phyloP scores from a whole-genome alignment of 2,329 filamentous ascomycete genomes.

The Colletotrichum orbiculare region DNA sequence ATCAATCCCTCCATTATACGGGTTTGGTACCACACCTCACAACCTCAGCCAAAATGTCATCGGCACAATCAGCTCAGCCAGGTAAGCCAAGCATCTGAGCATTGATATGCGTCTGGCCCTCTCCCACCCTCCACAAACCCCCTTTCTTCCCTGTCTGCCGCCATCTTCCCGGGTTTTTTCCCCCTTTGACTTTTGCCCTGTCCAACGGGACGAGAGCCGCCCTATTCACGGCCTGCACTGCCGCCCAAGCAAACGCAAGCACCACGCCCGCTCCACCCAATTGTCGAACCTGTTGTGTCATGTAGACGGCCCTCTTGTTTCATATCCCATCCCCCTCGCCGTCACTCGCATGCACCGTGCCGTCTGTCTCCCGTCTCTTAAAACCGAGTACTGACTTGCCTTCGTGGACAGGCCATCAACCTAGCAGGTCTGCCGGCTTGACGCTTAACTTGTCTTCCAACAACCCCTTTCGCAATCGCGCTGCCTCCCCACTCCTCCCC shows the following conservation, averaged over 20 bases:
- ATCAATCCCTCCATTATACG: slow-evolving; percentile 29
- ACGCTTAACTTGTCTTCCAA: slow-evolving; percentile 80
- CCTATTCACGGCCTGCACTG: slow-evolving; percentile 36
- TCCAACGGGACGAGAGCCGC: slow-evolving; percentile 35
- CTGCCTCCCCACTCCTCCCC: slow-evolving; percentile 64
- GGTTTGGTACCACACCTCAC: slow-evolving; percentile 29
- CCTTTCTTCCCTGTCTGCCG: slow-evolving; percentile 36
- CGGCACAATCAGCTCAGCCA: slow-evolving; percentile 39
- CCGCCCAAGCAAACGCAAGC: slow-evolving; percentile 36
- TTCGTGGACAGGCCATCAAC: slow-evolving; percentile 49
- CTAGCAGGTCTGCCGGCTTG: slow-evolving; percentile 60
- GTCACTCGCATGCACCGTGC: slow-evolving; percentile 55
- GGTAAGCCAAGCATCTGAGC: slow-evolving; percentile 38
- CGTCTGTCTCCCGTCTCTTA: slow-evolving; percentile 40
- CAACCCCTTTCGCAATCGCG: slow-evolving; percentile 83
- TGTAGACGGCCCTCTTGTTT: slow-evolving; percentile 59
- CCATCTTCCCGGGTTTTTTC: slow-evolving; percentile 35
- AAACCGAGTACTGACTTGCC: slow-evolving; percentile 31
- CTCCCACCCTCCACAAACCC: slow-evolving; percentile 31
- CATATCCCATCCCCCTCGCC: slow-evolving; percentile 54
- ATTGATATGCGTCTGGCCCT: slow-evolving; percentile 29
- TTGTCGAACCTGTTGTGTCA: slow-evolving; percentile 55
- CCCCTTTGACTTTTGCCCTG: slow-evolving; percentile 35
- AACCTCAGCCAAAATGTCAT: slow-evolving; percentile 36
- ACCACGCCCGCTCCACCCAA: slow-evolving; percentile 49